These are phyloP conservation scores for Naegleria gruberi DNA, from an alignment of 208 protist genomes.

Conservation along the genomic window DNA sequence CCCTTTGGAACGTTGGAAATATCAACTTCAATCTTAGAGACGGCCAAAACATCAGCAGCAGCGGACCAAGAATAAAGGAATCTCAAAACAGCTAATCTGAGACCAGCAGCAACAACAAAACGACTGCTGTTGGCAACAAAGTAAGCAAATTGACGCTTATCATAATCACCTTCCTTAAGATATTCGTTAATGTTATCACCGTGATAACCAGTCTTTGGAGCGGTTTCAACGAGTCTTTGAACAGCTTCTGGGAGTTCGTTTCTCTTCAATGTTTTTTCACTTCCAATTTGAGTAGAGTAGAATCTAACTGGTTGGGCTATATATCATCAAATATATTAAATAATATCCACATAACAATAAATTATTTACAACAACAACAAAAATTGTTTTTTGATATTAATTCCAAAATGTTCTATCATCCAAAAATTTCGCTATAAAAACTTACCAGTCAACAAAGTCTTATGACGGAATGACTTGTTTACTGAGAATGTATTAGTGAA, in stretches of 20 bases:
- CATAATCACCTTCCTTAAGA: neutral
- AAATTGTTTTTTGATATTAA: no score
- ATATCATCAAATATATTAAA: no score
- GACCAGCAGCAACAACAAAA: neutral
- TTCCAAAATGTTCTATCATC: no score
- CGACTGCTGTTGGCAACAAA: neutral
- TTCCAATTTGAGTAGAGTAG: neutral
- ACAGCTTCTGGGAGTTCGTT: neutral
- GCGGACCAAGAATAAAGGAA: neutral
- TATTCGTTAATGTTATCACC: neutral
- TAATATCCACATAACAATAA: no score
- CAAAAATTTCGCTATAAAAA: no score
- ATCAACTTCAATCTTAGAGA: constrained; percentile 95
- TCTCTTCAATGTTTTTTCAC: neutral
- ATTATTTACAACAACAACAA: no score
- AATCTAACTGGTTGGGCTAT: neutral
- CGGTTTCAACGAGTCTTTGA: neutral
- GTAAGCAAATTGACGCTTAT: constrained; percentile 14
- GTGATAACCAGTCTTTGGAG: neutral
- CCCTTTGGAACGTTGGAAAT: constrained; percentile 75
- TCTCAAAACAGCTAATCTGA: neutral
- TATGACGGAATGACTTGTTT: neutral
- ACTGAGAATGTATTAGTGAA: neutral
- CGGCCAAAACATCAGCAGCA: constrained; percentile 58
- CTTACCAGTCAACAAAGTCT: neutral